phyloP scores from a whole-genome alignment of 371 early-diverging fungal genomes.

The Mucor plumbeus region DNA sequence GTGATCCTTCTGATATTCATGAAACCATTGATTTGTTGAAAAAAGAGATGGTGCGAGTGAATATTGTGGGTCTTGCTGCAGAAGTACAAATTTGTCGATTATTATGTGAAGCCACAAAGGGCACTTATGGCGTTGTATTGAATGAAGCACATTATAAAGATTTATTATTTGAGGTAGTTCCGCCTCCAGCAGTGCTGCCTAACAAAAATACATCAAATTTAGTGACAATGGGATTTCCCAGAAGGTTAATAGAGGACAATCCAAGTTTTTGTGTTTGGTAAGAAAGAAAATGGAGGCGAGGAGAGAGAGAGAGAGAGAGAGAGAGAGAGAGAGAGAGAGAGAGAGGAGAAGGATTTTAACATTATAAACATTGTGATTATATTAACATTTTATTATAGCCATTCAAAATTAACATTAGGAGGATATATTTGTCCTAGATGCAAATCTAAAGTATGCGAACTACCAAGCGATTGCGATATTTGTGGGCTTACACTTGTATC shows the following conservation, averaged over 20 bases:
- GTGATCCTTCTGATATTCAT: constrained; percentile 91
- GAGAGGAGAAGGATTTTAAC: background rate
- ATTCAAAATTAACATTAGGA: constrained; percentile 73
- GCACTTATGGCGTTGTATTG: constrained; percentile 84
- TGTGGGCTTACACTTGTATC: constrained; percentile 91
- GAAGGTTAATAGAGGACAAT: constrained; percentile 55
- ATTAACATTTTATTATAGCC: constrained; percentile 51
- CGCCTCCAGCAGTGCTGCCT: constrained; percentile 81
- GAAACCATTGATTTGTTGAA: constrained; percentile 76
- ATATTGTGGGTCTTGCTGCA: constrained; percentile 87
- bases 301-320: constrained; percentile 17
- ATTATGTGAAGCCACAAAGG: constrained; percentile 78
- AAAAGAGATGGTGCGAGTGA: constrained; percentile 76
- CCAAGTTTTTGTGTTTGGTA: constrained; percentile 89
- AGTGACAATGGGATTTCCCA: constrained; percentile 94
- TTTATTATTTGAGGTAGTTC: constrained; percentile 75
- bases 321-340: constrained; percentile 17
- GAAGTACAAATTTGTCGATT: constrained; percentile 87
- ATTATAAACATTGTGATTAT: background rate
- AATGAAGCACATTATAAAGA: constrained; percentile 86
- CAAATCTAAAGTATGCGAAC: constrained; percentile 79
- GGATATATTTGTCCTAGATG: constrained; percentile 93
- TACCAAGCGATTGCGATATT: constrained; percentile 95
- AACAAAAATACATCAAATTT: constrained; percentile 68
- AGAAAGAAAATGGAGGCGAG: too few relatives aligned